Base-by-base conservation (phyloP, 2,329 filamentous ascomycete genomes). In the Venturia nashicola region DNA sequence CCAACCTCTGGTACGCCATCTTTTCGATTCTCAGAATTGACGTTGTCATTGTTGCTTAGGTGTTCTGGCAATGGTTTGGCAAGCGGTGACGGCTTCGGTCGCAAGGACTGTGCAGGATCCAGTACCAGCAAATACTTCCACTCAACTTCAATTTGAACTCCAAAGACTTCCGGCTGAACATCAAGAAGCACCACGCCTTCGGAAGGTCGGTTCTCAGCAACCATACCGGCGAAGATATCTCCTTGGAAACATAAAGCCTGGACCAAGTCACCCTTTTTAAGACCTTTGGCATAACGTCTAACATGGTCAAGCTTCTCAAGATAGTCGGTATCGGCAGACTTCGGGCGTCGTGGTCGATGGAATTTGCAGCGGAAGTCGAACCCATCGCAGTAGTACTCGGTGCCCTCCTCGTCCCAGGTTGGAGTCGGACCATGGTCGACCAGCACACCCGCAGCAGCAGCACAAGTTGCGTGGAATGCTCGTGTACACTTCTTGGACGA, bases 281-380 rank as follows among this genome's bases (percentile, higher is more conserved):
- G 79, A 1, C 82, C 81, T 62, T 81, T 82, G 1, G 90, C 91
- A 54, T 86, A 87, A 65, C 85, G 81, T 61, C 82, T 81, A 64
- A 94, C 83, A 66, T 86, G 84, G 64, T 84, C 79, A 72, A 89
- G 87, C 62, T 83, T 82, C 70, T 94, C 91, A 66, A 94, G 77
- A 1, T 80, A 77, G 63, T 89, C 84, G 12, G 23, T 40, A 63
- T 90, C 84, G 61, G 86, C 75, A 68, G 88, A 89, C 76, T 88
- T 90, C 67, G 91, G 86, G 70, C 94, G 86, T 78, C 94, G 96
- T 16, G 89, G 86, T 61, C 94, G 85, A 74, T 99, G 94, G 76
- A 96, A 96, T 66, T 92, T 90, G 77, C 94, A 99, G 69, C 89
- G 91, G 73, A 97, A 92, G 71, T 96, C 91, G 70, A 95, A 93